A percentile compares a stretch with the other conserved stretches of the same genome.
phyloP scores from a whole-genome alignment of 176 grass and related monocot genomes.

The Pontederia paniculata region DNA sequence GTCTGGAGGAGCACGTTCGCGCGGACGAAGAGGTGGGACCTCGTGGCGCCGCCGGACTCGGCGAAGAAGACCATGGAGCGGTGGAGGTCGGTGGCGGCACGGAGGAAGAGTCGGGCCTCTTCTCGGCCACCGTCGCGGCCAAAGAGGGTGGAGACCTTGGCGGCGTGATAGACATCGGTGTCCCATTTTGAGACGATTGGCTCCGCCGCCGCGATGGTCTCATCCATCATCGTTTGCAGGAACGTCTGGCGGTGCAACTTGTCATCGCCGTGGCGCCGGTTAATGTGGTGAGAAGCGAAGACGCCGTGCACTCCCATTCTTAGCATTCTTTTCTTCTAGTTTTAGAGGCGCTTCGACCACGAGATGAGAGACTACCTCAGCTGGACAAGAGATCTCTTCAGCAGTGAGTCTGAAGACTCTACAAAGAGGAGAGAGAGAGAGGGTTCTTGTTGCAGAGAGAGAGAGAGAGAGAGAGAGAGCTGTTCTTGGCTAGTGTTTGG shows the following conservation, averaged over 20 bases:
- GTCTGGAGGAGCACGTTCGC: conserved; percentile 44
- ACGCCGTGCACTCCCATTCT: no score
- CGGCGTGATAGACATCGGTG: conserved; percentile 5
- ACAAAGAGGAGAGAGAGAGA: no score
- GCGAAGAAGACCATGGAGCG: conserved; percentile 39
- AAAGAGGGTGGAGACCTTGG: not conserved
- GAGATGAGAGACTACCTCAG: no score
- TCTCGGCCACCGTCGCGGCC: conserved; percentile 19
- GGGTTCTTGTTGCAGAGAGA: no score
- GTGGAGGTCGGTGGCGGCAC: conserved; percentile 37
- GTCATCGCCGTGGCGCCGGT: no score
- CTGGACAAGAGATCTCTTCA: no score
- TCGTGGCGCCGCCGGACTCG: not conserved
- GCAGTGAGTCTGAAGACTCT: no score
- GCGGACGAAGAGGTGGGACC: conserved; percentile 20
- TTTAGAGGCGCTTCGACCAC: no score
- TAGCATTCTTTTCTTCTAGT: no score
- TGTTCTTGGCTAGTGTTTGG: no score
- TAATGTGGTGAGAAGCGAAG: no score
- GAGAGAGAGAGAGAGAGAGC: no score
- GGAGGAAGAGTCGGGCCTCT: conserved; percentile 23
- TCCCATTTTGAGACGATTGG: conserved; percentile 31
- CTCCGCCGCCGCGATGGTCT: conserved; percentile 31
- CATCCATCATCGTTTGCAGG: conserved; percentile 25
- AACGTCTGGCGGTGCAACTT: conserved; percentile 8